Evolutionary conservation across 345 rosid species (phyloP).

Genomic region (Stellera chamaejasme): DNA sequence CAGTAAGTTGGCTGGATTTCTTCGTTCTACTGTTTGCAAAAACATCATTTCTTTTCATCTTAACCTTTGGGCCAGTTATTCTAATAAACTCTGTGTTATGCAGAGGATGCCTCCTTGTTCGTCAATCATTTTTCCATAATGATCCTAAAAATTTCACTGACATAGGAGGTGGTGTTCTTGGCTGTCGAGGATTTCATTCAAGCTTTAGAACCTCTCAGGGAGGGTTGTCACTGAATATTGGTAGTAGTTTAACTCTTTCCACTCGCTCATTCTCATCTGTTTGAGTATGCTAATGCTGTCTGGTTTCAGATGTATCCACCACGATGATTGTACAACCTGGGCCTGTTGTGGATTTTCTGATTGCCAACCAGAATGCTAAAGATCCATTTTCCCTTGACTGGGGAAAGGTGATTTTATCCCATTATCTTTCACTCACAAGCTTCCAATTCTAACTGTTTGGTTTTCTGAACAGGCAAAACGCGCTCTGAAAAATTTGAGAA

Average conservation of each 20-base stretch:
- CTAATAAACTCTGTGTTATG: conserved; percentile 7
- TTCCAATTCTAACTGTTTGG: not conserved
- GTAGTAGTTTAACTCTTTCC: conserved; percentile 21
- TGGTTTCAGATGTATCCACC: conserved; percentile 67
- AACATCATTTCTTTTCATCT: not conserved
- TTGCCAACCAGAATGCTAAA: conserved; percentile 53
- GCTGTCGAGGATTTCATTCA: conserved; percentile 77
- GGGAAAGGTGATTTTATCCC: conserved; percentile 46
- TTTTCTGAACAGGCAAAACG: conserved; percentile 53
- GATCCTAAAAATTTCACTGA: conserved; percentile 59
- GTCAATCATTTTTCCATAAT: conserved; percentile 76
- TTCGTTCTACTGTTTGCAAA: not conserved
- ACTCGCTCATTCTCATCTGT: conserved; percentile 1
- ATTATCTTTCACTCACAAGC: not conserved
- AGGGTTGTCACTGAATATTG: conserved; percentile 87
- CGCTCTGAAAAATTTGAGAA: conserved; percentile 61
- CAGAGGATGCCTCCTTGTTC: conserved; percentile 94
- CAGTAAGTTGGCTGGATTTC: conserved; percentile 37
- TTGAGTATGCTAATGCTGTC: conserved; percentile 5
- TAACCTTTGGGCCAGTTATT: not conserved
- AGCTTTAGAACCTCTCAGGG: conserved; percentile 83
- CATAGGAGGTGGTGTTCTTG: conserved; percentile 80
- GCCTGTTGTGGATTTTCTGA: conserved; percentile 63
- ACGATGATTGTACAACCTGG: conserved; percentile 87
- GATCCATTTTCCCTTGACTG: conserved; percentile 64